Evolutionary conservation across 164 flowering plant genomes (phyloP).

Genomic region (Taxillus chinensis): DNA sequence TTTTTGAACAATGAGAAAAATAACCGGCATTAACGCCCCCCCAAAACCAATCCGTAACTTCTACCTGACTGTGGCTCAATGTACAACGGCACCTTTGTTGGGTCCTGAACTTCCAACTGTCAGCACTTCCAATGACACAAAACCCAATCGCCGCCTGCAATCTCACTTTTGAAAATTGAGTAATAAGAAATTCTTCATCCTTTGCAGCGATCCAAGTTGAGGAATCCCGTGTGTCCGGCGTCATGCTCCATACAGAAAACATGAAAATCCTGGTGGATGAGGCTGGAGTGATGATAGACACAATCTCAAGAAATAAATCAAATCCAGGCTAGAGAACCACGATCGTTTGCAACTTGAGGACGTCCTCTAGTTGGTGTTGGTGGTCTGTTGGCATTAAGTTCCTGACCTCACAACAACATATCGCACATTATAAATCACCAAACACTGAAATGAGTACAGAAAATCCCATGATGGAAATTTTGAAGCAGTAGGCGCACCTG

Average conservation of each 20-base stretch:
- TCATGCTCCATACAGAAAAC: conserved; percentile 31
- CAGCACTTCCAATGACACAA: conserved; percentile 6
- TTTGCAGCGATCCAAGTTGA: conserved; percentile 2
- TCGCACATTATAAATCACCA: not conserved
- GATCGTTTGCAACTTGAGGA: conserved; percentile 81
- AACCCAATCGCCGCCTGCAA: conserved; percentile 15
- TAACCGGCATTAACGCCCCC: conserved; percentile 30
- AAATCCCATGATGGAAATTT: not conserved
- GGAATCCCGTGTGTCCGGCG: conserved; percentile 12
- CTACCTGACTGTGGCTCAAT: conserved; percentile 46
- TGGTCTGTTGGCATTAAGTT: conserved; percentile 97
- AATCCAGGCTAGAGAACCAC: conserved; percentile 97
- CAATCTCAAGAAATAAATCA: conserved; percentile 16
- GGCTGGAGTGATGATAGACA: conserved; percentile 14
- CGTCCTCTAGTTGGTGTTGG: conserved; percentile 99
- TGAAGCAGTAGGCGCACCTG: conserved; percentile 42
- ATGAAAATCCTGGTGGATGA: conserved; percentile 25
- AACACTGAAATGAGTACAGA: not conserved
- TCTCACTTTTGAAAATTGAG: conserved; percentile 10
- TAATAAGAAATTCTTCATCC: conserved; percentile 7
- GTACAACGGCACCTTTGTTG: conserved; percentile 28
- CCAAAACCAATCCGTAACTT: conserved; percentile 13
- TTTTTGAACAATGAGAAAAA: conserved; percentile 20
- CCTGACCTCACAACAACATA: conserved; percentile 36
- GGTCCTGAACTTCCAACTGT: conserved; percentile 17